Base-by-base conservation (phyloP, 352 stramenopile species). In the Albugo laibachii region DNA sequence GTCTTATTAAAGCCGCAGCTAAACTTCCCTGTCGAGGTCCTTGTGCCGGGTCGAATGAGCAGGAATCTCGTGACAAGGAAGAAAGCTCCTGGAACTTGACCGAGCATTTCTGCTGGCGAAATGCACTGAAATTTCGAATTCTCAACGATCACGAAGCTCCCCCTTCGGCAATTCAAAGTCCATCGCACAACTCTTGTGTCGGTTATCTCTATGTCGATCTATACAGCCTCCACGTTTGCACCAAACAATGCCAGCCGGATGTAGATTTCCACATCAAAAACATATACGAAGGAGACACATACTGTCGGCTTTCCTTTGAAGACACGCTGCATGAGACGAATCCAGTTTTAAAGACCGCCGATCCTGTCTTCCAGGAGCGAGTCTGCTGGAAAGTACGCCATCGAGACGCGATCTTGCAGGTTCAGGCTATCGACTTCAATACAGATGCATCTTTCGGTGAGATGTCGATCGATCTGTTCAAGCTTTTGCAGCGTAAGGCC, bases 381-480 rank as follows among this genome's bases (percentile, higher is more conserved):
- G 57, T 86, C 41, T 92, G 78, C 48, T 79, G 85, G 53, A 67
- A 79, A 18, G 64, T 79, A 15, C 57, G 61, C 12, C 58, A 69
- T 18, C 65, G 69, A 10, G 78, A 85, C 47, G 66, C 66, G 5
- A 48, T 31, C 4, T 71, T 92, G 35, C 64, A 60, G 5, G 62
- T 92, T 20, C 71, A 92, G 44, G 65, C 84, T 14, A 81, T 92
- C 21, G 78, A 92, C 52, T 86, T 92, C 49, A 87, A 72, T 44
- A 76, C 73, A 0, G 73, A 92, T 43, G 57, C 67, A 36, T 73
- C 59, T 43, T 79, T 88, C 34, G 73, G 66, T 15, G 71, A 83
- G 38, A 48, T 87, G 45, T 59, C 51, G 6, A 63, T 82, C n/a
- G 68, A 69, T 13, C 61, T 92, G 3, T 92, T 87, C 43, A 63